Evolutionary conservation across 768 basidiomycete genomes (phyloP).

Genomic region (Boletus edulis): DNA sequence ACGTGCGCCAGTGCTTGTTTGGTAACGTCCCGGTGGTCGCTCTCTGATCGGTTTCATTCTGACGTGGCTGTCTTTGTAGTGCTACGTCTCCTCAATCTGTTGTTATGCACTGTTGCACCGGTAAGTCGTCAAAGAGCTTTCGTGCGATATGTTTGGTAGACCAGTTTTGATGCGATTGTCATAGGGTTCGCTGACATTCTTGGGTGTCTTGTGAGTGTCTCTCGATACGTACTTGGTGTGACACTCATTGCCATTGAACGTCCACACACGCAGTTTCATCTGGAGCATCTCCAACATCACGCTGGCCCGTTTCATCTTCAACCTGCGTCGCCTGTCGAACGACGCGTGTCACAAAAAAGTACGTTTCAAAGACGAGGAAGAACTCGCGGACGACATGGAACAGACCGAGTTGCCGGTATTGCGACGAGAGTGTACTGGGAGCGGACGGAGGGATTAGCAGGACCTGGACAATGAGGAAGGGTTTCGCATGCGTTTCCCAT

Average conservation of each 20-base stretch:
- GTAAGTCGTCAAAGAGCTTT: slow-evolving; percentile 11
- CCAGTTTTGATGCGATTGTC: background rate
- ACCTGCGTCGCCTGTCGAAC: slow-evolving; percentile 26
- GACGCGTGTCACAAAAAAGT: background rate
- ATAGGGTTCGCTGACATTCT: slow-evolving; percentile 17
- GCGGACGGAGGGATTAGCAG: background rate
- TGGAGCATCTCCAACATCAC: slow-evolving; percentile 36
- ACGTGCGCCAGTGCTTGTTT: slow-evolving; percentile 18
- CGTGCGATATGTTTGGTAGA: background rate
- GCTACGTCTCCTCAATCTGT: slow-evolving; percentile 21
- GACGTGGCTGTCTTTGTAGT: slow-evolving; percentile 3
- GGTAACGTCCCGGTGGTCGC: slow-evolving; percentile 10
- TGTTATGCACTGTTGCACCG: slow-evolving; percentile 20
- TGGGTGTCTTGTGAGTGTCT: slow-evolving; percentile 22
- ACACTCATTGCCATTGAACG: background rate
- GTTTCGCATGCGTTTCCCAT: background rate
- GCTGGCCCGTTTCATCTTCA: slow-evolving; percentile 33
- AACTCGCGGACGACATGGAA: background rate
- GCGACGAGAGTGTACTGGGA: background rate
- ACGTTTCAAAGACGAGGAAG: background rate
- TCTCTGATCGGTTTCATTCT: background rate
- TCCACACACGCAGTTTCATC: slow-evolving; percentile 26
- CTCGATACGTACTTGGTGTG: background rate
- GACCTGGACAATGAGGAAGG: background rate
- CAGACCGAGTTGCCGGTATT: slow-evolving; percentile 4